Conservation (phyloP, 768 basidiomycete species). For the Xerocomus brunneocitrinus region DNA sequence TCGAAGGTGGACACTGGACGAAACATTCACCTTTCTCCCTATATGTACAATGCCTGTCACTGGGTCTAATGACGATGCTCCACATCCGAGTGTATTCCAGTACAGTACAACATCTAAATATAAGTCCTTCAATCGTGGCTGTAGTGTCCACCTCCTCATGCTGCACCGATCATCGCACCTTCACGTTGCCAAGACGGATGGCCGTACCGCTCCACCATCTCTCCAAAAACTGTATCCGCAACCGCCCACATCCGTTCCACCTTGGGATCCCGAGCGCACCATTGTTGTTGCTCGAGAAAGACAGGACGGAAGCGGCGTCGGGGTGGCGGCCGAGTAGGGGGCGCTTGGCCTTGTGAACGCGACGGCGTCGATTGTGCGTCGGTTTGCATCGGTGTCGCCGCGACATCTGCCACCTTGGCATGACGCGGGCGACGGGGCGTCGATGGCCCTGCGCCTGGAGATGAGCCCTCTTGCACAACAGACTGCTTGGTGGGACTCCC, state of each 20-base stretch:
- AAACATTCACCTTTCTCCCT: too few relatives aligned
- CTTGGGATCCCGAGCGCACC: conserved; percentile 40
- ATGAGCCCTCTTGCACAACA: neutral
- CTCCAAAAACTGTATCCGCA: conserved; percentile 9
- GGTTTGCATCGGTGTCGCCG: conserved; percentile 8
- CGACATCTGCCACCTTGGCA: conserved; percentile 2
- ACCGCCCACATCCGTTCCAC: conserved; percentile 25
- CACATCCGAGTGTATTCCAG: too few relatives aligned
- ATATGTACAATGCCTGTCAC: too few relatives aligned
- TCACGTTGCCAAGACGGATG: conserved; percentile 4
- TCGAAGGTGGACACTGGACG: too few relatives aligned
- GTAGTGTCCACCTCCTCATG: neutral
- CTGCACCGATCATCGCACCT: neutral
- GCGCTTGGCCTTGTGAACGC: conserved; percentile 11
- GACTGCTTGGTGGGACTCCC: conserved; percentile 6
- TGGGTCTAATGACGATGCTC: too few relatives aligned
- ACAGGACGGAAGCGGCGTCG: conserved; percentile 44
- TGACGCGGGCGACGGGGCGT: conserved; percentile 21
- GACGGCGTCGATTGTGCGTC: conserved; percentile 24
- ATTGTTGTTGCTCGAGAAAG: conserved; percentile 47
- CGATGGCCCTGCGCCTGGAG: conserved; percentile 16
- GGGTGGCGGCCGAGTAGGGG: conserved; percentile 12
- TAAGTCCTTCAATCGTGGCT: too few relatives aligned
- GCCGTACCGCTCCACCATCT: conserved; percentile 13
- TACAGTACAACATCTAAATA: too few relatives aligned